Conservation (phyloP, 2,329 filamentous ascomycete species). For the Colletotrichum australisinense region DNA sequence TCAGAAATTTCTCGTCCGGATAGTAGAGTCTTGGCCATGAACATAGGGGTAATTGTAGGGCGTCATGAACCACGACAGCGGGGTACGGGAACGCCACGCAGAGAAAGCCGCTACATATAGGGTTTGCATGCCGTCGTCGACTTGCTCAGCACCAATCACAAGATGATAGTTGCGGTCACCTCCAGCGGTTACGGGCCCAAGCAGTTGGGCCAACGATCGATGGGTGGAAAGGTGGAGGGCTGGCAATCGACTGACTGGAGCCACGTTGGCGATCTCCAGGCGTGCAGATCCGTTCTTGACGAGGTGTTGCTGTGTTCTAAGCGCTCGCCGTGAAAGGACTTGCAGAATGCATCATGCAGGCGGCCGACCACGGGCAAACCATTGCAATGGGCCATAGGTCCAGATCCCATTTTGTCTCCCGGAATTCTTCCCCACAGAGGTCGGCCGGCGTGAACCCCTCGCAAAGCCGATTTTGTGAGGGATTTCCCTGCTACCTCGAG, state of each 20-base stretch:
- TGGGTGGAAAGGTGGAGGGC: constrained; percentile 17
- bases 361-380: not conserved
- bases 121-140: not conserved
- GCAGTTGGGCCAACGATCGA: constrained; percentile 10
- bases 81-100: not conserved
- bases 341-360: constrained; percentile 21
- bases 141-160: constrained; percentile 13
- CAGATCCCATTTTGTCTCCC: constrained; percentile 6
- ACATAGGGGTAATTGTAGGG: not conserved
- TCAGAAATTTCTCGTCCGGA: not conserved
- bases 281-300: not conserved
- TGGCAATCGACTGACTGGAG: constrained; percentile 22
- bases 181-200: constrained; percentile 20
- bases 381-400: not conserved
- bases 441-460: constrained; percentile 5
- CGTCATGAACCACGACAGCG: not conserved
- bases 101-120: too few species aligned
- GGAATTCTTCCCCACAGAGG: constrained; percentile 13
- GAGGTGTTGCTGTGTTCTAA: constrained; percentile 22
- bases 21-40: not conserved
- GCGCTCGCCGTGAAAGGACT: constrained; percentile 10
- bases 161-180: not conserved
- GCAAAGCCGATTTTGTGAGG: constrained; percentile 24
- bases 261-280: constrained; percentile 31
- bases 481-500: constrained; percentile 9